Conservation (phyloP, 2,329 filamentous ascomycete genomes). For the Chrysoporthe deuterocubensis region DNA sequence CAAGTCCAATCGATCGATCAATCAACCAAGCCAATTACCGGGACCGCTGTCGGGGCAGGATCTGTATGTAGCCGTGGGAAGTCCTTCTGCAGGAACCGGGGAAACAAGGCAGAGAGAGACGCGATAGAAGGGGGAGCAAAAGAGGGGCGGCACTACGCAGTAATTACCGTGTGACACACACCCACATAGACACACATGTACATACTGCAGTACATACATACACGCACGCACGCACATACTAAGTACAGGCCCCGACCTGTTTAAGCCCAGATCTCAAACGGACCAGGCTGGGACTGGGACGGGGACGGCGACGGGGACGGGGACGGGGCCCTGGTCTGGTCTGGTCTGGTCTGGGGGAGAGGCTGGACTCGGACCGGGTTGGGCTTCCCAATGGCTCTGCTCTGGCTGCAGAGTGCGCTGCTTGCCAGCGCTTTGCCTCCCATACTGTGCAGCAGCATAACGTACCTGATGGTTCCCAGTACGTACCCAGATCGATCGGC, state of each 20-base stretch:
- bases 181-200: background rate
- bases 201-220: too few species aligned
- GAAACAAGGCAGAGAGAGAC: background rate
- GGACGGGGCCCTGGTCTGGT: background rate
- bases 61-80: too few species aligned
- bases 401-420: too few species aligned
- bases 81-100: background rate
- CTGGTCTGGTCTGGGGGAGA: too few species aligned
- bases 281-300: background rate
- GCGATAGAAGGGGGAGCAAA: background rate
- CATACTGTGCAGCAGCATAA: too few species aligned
- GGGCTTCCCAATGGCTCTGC: background rate
- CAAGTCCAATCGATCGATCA: too few species aligned
- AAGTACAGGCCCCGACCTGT: background rate
- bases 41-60: too few species aligned
- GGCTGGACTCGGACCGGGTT: too few species aligned
- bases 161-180: slow-evolving; percentile 2
- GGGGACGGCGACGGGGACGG: background rate
- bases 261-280: slow-evolving; percentile 1
- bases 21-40: background rate
- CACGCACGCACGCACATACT: too few species aligned
- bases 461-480: too few species aligned
- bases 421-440: too few species aligned
- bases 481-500: too few species aligned
- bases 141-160: slow-evolving; percentile 6